Conservation (phyloP, 305 asterid genomes). For the Solanum hybrid region DNA sequence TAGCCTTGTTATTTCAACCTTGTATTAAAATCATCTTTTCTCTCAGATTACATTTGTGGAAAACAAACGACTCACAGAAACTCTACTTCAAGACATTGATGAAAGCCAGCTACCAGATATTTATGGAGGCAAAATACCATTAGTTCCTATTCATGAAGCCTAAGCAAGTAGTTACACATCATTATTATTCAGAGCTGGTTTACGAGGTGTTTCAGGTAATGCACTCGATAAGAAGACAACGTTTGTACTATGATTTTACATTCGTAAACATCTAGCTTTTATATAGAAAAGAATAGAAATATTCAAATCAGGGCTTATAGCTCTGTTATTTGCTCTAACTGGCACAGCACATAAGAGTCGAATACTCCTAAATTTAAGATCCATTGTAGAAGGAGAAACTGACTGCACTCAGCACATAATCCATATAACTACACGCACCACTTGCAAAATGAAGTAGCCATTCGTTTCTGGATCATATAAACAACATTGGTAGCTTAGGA, state of each 20-base stretch:
- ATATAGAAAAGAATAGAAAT: not conserved
- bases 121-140: constrained; percentile 67
- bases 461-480: not conserved
- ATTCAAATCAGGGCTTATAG: not conserved
- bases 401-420: not conserved
- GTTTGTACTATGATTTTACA: not conserved
- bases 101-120: constrained; percentile 68
- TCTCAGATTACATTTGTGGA: constrained; percentile 58
- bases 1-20: not conserved
- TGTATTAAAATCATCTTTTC: not conserved
- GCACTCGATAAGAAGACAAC: not conserved
- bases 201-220: not conserved
- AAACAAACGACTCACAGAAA: constrained; percentile 37
- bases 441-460: not conserved
- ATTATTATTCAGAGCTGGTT: not conserved
- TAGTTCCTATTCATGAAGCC: constrained; percentile 58
- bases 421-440: not conserved
- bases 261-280: not conserved
- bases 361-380: not conserved
- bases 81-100: constrained; percentile 59
- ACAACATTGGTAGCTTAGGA: not conserved
- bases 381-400: not conserved
- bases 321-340: not conserved
- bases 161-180: not conserved
- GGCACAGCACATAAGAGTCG: not conserved